phyloP scores from a whole-genome alignment of 2,329 filamentous ascomycete species.

The Monosporascus sp. region DNA sequence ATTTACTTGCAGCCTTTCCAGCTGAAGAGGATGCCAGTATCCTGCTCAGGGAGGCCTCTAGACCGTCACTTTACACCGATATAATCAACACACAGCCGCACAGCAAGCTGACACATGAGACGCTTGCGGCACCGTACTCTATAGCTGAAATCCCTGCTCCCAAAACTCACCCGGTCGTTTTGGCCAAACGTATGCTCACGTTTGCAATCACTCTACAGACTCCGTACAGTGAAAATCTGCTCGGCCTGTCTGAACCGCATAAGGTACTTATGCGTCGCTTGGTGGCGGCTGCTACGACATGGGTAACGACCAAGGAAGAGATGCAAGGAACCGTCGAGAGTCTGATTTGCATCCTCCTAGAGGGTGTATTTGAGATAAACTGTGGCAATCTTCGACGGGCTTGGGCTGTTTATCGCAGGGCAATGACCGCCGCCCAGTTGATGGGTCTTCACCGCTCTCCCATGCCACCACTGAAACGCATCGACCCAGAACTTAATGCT shows the following conservation, averaged over 20 bases:
- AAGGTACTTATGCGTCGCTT: constrained; percentile 24
- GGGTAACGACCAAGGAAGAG: constrained; percentile 33
- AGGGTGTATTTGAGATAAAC: constrained; percentile 32
- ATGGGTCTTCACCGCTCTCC: constrained; percentile 32
- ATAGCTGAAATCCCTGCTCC: constrained; percentile 2
- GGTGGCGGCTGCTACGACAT: constrained; percentile 22
- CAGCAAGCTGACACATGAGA: constrained; percentile 6
- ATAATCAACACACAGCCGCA: constrained; percentile 7
- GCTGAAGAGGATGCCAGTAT: constrained; percentile 7
- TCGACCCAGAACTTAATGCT: constrained; percentile 3
- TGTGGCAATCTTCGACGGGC: constrained; percentile 34
- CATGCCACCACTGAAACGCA: constrained; percentile 9
- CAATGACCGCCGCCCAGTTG: constrained; percentile 34
- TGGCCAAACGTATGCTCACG: constrained; percentile 28
- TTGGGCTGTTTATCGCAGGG: constrained; percentile 33
- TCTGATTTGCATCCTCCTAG: constrained; percentile 37
- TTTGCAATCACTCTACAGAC: constrained; percentile 25
- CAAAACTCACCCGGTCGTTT: constrained; percentile 24
- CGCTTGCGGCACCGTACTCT: constrained; percentile 4
- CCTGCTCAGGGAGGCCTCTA: constrained; percentile 4
- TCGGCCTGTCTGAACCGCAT: constrained; percentile 17
- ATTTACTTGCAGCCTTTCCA: constrained; percentile 15
- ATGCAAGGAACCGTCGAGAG: constrained; percentile 33
- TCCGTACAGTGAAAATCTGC: constrained; percentile 7
- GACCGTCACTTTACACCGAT: background rate